These are phyloP conservation scores for Avena insularis DNA, from an alignment of 176 grass and related monocot species.

Conservation along the genomic window DNA sequence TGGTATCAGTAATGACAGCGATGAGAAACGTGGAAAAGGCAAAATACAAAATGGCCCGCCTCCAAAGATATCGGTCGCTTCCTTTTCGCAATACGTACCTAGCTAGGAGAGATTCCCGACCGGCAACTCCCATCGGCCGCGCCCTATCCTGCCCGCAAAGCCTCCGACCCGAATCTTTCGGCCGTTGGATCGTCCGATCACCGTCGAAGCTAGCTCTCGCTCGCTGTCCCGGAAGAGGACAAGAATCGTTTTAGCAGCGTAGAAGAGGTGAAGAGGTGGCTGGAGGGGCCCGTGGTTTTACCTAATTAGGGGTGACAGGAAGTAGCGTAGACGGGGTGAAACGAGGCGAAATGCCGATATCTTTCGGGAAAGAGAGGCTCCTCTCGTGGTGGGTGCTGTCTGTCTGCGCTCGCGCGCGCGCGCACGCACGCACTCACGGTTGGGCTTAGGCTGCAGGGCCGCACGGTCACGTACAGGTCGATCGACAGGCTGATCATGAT, in stretches of 20 bases:
- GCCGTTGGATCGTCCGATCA: constrained; percentile 54
- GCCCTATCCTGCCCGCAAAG: constrained; percentile 53
- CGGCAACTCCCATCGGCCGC: constrained; percentile 53
- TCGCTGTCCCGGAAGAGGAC: too few relatives aligned
- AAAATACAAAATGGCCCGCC: constrained; percentile 3
- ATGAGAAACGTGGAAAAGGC: constrained; percentile 1
- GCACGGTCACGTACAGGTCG: constrained; percentile 57
- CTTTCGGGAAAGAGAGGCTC: constrained; percentile 10
- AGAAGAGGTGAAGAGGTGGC: neutral
- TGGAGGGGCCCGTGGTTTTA: constrained; percentile 44
- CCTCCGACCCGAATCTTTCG: constrained; percentile 60
- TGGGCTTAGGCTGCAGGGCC: neutral
- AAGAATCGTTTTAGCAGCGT: neutral
- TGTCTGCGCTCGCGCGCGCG: neutral
- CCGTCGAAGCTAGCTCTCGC: too few relatives aligned
- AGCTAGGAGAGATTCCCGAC: constrained; percentile 43
- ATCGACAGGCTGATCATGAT: constrained; percentile 43
- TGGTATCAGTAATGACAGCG: too few relatives aligned
- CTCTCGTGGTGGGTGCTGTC: constrained; percentile 17
- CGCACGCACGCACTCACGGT: neutral
- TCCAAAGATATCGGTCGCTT: constrained; percentile 33
- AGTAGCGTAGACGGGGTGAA: constrained; percentile 2
- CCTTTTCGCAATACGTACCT: neutral
- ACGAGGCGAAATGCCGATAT: constrained; percentile 20
- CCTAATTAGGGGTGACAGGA: constrained; percentile 41